These are phyloP conservation scores for Aspergillus jensenii DNA, from an alignment of 2,329 filamentous ascomycete species.

Conservation along the genomic window DNA sequence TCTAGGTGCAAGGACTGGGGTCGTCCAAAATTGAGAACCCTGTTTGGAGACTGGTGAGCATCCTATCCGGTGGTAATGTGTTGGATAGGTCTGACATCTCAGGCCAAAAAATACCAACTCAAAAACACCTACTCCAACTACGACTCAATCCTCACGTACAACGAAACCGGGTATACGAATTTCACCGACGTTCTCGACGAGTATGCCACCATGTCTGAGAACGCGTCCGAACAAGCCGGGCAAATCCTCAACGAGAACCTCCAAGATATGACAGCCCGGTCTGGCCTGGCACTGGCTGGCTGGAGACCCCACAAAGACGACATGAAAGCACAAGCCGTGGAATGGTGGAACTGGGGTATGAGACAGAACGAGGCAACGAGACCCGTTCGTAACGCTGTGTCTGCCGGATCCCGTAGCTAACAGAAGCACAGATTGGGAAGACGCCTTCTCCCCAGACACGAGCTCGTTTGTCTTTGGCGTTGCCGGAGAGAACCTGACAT, in stretches of 20 bases:
- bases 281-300: slow-evolving; percentile 58
- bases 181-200: slow-evolving; percentile 53
- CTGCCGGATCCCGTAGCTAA: slow-evolving; percentile 2
- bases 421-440: slow-evolving; percentile 55
- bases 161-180: slow-evolving; percentile 56
- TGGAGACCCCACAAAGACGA: slow-evolving; percentile 60
- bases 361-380: background rate
- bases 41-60: slow-evolving; percentile 52
- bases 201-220: slow-evolving; percentile 49
- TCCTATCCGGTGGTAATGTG: background rate
- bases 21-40: slow-evolving; percentile 47
- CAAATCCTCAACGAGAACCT: slow-evolving; percentile 58
- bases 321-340: slow-evolving; percentile 58
- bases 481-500: slow-evolving; percentile 60
- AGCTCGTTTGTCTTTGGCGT: slow-evolving; percentile 57
- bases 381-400: background rate
- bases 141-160: slow-evolving; percentile 59
- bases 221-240: slow-evolving; percentile 55
- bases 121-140: slow-evolving; percentile 60
- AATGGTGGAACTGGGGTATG: slow-evolving; percentile 57
- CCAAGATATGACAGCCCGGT: slow-evolving; percentile 61
- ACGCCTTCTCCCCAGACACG: slow-evolving; percentile 57
- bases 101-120: slow-evolving; percentile 58
- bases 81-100: background rate
- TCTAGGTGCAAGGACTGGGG: slow-evolving; percentile 45